Percentiles rank a stretch among this genome's conserved stretches.
phyloP scores from a whole-genome alignment of 495 filamentous ascomycete genomes.

The Chaetomidium leptoderma region DNA sequence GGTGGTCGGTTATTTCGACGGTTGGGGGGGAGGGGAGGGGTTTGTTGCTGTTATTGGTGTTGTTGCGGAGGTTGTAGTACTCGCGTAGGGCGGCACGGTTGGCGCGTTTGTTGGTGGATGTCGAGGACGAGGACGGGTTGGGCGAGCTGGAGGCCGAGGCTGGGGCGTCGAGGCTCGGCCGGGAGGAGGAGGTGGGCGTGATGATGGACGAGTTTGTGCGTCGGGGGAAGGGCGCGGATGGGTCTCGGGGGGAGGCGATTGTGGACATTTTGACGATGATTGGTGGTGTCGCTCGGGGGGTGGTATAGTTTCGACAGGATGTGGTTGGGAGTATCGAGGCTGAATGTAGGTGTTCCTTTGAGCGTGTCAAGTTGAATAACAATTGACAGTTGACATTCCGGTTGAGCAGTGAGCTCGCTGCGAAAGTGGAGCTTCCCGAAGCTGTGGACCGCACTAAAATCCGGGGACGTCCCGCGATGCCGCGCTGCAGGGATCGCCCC shows the following conservation, averaged over 20 bases:
- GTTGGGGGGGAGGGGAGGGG: constrained; percentile 29
- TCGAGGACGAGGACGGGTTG: constrained; percentile 38
- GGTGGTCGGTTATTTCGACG: constrained; percentile 39
- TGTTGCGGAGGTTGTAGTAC: constrained; percentile 71
- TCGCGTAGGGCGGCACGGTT: constrained; percentile 80
- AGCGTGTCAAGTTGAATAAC: background rate
- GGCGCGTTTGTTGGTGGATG: constrained; percentile 45
- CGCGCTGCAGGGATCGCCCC: constrained; percentile 13
- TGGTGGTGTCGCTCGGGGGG: background rate
- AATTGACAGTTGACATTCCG: constrained; percentile 4
- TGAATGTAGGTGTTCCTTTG: background rate
- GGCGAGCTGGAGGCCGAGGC: constrained; percentile 50
- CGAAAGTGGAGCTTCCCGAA: constrained; percentile 14
- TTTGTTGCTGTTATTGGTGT: constrained; percentile 11
- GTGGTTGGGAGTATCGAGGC: too few relatives aligned
- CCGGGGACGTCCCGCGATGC: constrained; percentile 1
- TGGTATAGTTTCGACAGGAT: background rate
- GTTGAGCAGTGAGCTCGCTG: background rate
- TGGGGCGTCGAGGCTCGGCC: constrained; percentile 66
- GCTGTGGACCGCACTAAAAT: constrained; percentile 16
- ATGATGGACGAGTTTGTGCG: constrained; percentile 36
- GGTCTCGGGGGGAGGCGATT: constrained; percentile 64
- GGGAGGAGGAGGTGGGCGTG: constrained; percentile 65
- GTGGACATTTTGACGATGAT: constrained; percentile 59
- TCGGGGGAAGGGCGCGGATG: constrained; percentile 34